These are phyloP conservation scores for Ustilago cynodontis DNA, from an alignment of 1,284 basidiomycete genomes.

Conservation along the genomic window DNA sequence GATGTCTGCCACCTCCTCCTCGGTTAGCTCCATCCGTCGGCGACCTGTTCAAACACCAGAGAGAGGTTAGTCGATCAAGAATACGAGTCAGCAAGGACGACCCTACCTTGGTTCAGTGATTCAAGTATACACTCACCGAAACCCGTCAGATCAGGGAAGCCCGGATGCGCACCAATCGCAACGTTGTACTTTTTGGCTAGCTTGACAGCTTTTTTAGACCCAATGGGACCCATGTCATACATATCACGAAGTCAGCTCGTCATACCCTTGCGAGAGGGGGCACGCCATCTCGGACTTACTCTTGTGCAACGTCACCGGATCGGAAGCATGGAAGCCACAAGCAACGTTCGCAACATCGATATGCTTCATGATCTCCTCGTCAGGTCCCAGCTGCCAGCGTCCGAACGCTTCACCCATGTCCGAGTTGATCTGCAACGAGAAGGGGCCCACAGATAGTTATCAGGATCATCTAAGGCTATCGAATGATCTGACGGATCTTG, in stretches of 20 bases:
- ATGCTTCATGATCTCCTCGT: constrained; percentile 37
- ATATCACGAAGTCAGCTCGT: neutral
- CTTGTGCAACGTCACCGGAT: constrained; percentile 34
- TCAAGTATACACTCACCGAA: constrained; percentile 22
- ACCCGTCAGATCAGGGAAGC: constrained; percentile 36
- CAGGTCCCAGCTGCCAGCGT: constrained; percentile 34
- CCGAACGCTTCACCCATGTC: constrained; percentile 47
- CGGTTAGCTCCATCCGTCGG: constrained; percentile 31
- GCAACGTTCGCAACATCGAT: constrained; percentile 44
- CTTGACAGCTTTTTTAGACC: constrained; percentile 19
- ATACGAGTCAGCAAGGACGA: neutral
- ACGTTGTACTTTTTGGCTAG: constrained; percentile 37
- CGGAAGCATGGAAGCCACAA: constrained; percentile 42
- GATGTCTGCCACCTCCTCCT: constrained; percentile 40
- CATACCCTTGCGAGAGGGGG: neutral
- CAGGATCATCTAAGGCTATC: neutral
- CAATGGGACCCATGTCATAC: neutral
- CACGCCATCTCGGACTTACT: constrained; percentile 14
- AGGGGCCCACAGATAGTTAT: neutral
- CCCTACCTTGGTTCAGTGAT: neutral
- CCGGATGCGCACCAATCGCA: constrained; percentile 39
- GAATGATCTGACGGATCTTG: neutral
- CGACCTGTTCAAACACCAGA: constrained; percentile 10
- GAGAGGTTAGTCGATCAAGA: neutral
- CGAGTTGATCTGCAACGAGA: constrained; percentile 18